These are phyloP conservation scores for Asterochloris sp. DNA, from an alignment of 139 green algal species.

Conservation along the genomic window DNA sequence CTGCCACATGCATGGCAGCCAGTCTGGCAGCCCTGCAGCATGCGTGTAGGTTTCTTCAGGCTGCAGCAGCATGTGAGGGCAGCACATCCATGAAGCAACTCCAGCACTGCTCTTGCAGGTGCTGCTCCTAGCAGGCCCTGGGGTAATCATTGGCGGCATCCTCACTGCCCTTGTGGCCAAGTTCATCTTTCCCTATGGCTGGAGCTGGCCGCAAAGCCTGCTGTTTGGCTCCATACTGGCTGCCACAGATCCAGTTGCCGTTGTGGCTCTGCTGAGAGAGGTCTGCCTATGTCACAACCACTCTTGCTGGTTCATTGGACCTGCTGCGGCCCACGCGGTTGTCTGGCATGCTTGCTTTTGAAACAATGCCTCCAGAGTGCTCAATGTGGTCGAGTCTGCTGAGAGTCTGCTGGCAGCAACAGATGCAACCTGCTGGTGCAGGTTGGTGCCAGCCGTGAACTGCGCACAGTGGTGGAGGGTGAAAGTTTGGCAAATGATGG, in stretches of 20 bases:
- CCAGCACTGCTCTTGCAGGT: constrained; percentile 6
- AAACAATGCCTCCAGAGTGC: not conserved
- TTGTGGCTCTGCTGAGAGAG: constrained; percentile 54
- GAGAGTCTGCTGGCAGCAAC: not conserved
- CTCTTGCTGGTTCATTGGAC: not conserved
- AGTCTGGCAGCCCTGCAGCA: constrained; percentile 36
- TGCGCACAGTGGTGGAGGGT: constrained; percentile 62
- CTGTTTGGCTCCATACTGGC: constrained; percentile 63
- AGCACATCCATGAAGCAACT: not conserved
- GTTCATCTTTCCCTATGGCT: constrained; percentile 61
- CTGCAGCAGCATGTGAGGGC: not conserved
- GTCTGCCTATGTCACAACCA: constrained; percentile 3
- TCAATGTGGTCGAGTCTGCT: not conserved
- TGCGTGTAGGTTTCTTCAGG: not conserved
- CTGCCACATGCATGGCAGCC: not conserved
- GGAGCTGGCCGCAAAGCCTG: constrained; percentile 47
- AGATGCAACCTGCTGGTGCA: constrained; percentile 21
- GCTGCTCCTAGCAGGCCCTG: constrained; percentile 48
- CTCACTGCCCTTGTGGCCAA: constrained; percentile 48
- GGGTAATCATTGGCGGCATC: constrained; percentile 43
- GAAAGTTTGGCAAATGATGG: constrained; percentile 85
- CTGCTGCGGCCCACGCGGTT: too few relatives aligned
- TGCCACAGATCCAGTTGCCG: constrained; percentile 75
- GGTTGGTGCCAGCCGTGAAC: constrained; percentile 49
- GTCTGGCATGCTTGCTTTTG: too few relatives aligned